Evolutionary conservation across 495 filamentous ascomycete genomes (phyloP).

Genomic region (Haplographium delicatum): DNA sequence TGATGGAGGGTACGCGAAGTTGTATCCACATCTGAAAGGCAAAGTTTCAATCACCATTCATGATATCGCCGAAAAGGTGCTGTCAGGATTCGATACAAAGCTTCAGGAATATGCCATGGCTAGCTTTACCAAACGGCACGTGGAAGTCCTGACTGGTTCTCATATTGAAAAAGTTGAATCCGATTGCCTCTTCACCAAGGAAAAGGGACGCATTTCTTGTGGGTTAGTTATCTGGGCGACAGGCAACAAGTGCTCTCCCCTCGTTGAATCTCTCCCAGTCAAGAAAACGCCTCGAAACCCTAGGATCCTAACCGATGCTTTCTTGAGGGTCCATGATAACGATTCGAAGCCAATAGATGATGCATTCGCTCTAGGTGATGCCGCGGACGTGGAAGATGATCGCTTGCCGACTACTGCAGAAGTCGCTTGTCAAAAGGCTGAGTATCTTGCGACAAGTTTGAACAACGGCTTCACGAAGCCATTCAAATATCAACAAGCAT

Average conservation of each 20-base stretch:
- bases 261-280: conserved; percentile 25
- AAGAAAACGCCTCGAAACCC: conserved; percentile 25
- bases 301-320: conserved; percentile 28
- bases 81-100: conserved; percentile 27
- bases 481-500: conserved; percentile 9
- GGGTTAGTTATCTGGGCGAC: conserved; percentile 33
- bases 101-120: conserved; percentile 28
- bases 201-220: conserved; percentile 22
- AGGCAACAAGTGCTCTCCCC: conserved; percentile 24
- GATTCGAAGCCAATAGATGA: conserved; percentile 29
- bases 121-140: conserved; percentile 19
- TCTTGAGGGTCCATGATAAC: conserved; percentile 21
- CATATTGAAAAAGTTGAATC: conserved; percentile 26
- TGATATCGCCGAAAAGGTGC: conserved; percentile 28
- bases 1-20: neutral
- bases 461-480: neutral
- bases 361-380: conserved; percentile 80
- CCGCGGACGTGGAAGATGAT: conserved; percentile 47
- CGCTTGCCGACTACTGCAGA: conserved; percentile 77
- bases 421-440: conserved; percentile 75
- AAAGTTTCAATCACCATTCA: conserved; percentile 27
- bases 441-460: conserved; percentile 56
- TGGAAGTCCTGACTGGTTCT: conserved; percentile 24
- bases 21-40: conserved; percentile 28
- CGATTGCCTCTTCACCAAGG: conserved; percentile 25